A percentile compares a stretch with the other conserved stretches of the same genome.
Conservation (phyloP, 305 asterid genomes). For the Fraxinus baroniana region DNA sequence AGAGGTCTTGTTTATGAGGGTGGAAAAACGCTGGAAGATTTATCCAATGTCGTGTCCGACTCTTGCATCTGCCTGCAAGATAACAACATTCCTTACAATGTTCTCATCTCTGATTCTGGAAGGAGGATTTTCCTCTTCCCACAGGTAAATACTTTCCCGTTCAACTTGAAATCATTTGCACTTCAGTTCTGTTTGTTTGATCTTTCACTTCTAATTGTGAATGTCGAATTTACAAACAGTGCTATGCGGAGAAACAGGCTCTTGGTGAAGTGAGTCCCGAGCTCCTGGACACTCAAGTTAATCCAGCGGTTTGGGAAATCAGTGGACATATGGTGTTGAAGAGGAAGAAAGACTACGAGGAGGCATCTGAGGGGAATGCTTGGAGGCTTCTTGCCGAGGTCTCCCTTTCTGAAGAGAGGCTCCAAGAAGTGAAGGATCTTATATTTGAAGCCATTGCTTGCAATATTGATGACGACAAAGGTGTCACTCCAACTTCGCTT, state of each 20-base stretch:
- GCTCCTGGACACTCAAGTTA: constrained; percentile 87
- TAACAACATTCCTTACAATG: constrained; percentile 74
- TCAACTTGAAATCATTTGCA: not conserved
- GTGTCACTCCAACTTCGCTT: not conserved
- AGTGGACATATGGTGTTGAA: constrained; percentile 92
- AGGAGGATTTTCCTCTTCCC: constrained; percentile 77
- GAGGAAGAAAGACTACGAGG: constrained; percentile 76
- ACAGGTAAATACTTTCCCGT: constrained; percentile 47
- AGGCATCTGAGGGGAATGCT: constrained; percentile 70
- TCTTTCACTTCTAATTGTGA: not conserved
- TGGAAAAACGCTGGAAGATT: constrained; percentile 51
- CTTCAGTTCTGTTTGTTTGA: not conserved
- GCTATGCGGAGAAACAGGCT: constrained; percentile 93
- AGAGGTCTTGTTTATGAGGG: constrained; percentile 74
- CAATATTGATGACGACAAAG: constrained; percentile 27
- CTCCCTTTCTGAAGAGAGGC: constrained; percentile 75
- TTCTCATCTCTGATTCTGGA: constrained; percentile 72
- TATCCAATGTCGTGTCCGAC: constrained; percentile 62
- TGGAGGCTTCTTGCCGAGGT: constrained; percentile 90
- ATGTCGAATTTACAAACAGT: constrained; percentile 40
- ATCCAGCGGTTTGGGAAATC: constrained; percentile 95
- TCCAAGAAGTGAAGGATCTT: constrained; percentile 71
- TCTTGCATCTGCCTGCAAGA: constrained; percentile 81
- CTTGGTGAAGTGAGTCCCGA: constrained; percentile 76
- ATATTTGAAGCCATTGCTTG: constrained; percentile 59